A percentile compares a stretch with the other conserved stretches of the same genome.
Evolutionary conservation across 1,284 basidiomycete genomes (phyloP).

Genomic region (Exobasidium cylindrosporum): DNA sequence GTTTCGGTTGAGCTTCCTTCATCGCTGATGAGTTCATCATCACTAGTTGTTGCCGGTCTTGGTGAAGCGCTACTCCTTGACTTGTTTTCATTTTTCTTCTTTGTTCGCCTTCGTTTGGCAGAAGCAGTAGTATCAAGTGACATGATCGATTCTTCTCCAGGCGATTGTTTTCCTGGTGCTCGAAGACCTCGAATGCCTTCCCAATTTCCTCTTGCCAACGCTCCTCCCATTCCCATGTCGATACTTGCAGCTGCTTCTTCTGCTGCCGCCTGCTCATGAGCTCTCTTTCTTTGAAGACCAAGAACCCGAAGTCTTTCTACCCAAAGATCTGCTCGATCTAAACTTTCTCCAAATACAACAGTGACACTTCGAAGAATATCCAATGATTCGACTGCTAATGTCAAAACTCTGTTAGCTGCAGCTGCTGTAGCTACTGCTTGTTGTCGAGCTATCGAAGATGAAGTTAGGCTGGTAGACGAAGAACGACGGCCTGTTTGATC

Average conservation of each 20-base stretch:
- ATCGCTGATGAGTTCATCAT: slow-evolving; percentile 2
- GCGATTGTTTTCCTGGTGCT: slow-evolving; percentile 11
- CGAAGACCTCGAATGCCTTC: slow-evolving; percentile 13
- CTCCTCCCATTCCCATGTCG: slow-evolving; percentile 14
- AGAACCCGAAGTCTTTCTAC: slow-evolving; percentile 57
- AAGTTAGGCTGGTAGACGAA: slow-evolving; percentile 15
- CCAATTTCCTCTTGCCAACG: slow-evolving; percentile 11
- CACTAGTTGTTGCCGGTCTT: background rate
- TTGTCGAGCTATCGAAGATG: slow-evolving; percentile 10
- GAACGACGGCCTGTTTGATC: slow-evolving; percentile 23
- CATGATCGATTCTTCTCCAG: slow-evolving; percentile 13
- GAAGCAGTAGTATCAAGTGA: slow-evolving; percentile 16
- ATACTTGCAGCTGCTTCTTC: slow-evolving; percentile 16
- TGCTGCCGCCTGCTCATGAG: slow-evolving; percentile 30
- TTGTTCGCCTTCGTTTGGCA: slow-evolving; percentile 12
- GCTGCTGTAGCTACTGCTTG: slow-evolving; percentile 52
- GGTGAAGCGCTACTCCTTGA: slow-evolving; percentile 1
- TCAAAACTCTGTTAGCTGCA: slow-evolving; percentile 76
- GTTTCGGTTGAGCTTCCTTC: slow-evolving; percentile 7
- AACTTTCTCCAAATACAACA: slow-evolving; percentile 76
- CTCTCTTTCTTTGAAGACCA: slow-evolving; percentile 41
- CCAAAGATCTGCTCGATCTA: slow-evolving; percentile 81
- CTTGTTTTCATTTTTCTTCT: background rate
- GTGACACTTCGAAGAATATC: slow-evolving; percentile 87
- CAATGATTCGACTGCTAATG: slow-evolving; percentile 81